These are phyloP conservation scores for Penicillium bialowiezense DNA, from an alignment of 495 filamentous ascomycete genomes.

Conservation along the genomic window DNA sequence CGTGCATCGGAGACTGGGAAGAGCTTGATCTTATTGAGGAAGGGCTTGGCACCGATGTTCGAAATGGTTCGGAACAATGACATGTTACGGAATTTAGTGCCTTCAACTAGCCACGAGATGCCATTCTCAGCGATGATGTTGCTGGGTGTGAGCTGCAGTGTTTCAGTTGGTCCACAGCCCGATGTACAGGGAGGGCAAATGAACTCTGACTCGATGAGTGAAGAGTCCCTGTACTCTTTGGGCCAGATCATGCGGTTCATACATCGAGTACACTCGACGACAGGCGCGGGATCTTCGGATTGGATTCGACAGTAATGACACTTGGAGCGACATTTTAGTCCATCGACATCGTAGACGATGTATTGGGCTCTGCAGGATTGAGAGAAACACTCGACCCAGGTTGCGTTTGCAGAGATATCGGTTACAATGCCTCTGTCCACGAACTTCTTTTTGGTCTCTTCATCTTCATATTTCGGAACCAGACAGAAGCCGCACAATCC, in stretches of 20 bases:
- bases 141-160: conserved; percentile 27
- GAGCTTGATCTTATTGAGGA: conserved; percentile 31
- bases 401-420: conserved; percentile 17
- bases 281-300: conserved; percentile 15
- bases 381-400: conserved; percentile 43
- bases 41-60: conserved; percentile 20
- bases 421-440: conserved; percentile 24
- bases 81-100: conserved; percentile 32
- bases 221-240: conserved; percentile 27
- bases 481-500: conserved; percentile 39
- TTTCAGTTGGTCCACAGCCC: conserved; percentile 26
- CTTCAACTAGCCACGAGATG: conserved; percentile 35
- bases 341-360: conserved; percentile 37
- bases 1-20: conserved; percentile 21
- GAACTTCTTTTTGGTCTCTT: conserved; percentile 9
- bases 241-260: conserved; percentile 43
- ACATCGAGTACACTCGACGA: conserved; percentile 38
- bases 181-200: conserved; percentile 34
- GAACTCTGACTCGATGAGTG: conserved; percentile 23
- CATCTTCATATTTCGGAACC: not conserved
- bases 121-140: conserved; percentile 33
- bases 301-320: conserved; percentile 42
- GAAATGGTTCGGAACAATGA: conserved; percentile 39
- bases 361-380: conserved; percentile 43
- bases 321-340: conserved; percentile 38